Evolutionary conservation across 192 early-diverging fungal species (phyloP).

Genomic region (Podila epigama): DNA sequence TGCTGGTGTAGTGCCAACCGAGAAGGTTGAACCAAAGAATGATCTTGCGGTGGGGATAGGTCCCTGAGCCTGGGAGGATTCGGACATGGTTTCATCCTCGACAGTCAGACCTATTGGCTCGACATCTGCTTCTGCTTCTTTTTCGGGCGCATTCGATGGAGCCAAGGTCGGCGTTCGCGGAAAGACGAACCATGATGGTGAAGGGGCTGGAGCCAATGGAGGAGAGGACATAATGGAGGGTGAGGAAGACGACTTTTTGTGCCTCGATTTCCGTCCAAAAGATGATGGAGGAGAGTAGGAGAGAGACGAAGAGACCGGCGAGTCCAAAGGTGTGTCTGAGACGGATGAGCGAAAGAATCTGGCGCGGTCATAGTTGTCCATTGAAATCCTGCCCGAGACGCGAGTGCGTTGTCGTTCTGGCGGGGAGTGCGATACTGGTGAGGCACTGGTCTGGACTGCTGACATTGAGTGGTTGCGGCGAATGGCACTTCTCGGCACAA

Average conservation of each 20-base stretch:
- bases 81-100: background rate
- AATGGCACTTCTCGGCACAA: conserved; percentile 9
- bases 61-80: background rate
- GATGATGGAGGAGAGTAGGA: background rate
- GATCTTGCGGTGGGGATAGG: background rate
- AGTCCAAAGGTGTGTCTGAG: background rate
- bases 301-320: background rate
- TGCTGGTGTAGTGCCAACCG: conserved; percentile 14
- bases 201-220: conserved; percentile 11
- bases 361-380: conserved; percentile 36
- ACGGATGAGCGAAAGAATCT: conserved; percentile 3
- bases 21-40: conserved; percentile 15
- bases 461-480: conserved; percentile 27
- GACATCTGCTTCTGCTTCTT: conserved; percentile 30
- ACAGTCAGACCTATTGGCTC: conserved; percentile 20
- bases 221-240: conserved; percentile 19
- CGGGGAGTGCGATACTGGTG: background rate
- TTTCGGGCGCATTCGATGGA: conserved; percentile 3
- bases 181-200: conserved; percentile 2
- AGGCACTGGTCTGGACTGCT: conserved; percentile 9
- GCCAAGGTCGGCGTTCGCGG: background rate
- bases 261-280: conserved; percentile 8
- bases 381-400: conserved; percentile 13
- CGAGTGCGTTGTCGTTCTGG: background rate
- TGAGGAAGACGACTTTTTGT: conserved; percentile 41